phyloP scores from a whole-genome alignment of 2,329 filamentous ascomycete species.

The Onygenales sp. region DNA sequence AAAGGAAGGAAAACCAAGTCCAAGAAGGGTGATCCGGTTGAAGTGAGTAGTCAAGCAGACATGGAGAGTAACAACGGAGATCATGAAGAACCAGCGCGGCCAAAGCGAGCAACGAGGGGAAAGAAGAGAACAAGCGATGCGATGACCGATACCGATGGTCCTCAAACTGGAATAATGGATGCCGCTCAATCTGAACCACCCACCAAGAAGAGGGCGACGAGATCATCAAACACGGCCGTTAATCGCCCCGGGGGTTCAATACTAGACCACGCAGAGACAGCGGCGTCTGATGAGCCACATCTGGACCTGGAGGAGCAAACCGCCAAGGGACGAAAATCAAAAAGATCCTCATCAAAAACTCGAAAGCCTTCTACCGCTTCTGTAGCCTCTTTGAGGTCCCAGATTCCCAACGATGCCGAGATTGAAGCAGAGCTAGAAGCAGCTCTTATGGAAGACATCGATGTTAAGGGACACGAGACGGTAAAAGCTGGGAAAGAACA shows the following conservation, averaged over 20 bases:
- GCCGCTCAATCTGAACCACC: constrained; percentile 30
- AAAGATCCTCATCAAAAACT: constrained; percentile 30
- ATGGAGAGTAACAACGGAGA: constrained; percentile 18
- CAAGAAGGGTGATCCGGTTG: constrained; percentile 34
- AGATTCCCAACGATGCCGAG: constrained; percentile 52
- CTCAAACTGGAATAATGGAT: constrained; percentile 9
- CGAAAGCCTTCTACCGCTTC: constrained; percentile 43
- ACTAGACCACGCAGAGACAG: constrained; percentile 1
- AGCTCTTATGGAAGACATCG: constrained; percentile 46
- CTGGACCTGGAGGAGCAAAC: constrained; percentile 14
- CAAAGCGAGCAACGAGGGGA: constrained; percentile 33
- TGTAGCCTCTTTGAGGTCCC: constrained; percentile 35
- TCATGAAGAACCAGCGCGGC: constrained; percentile 23
- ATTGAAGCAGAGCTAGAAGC: constrained; percentile 57
- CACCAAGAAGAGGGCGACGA: constrained; percentile 50
- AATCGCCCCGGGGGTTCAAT: background rate
- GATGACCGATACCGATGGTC: constrained; percentile 25
- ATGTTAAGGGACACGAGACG: constrained; percentile 26
- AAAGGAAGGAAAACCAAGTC: constrained; percentile 27
- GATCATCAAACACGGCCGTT: constrained; percentile 24
- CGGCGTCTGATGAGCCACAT: background rate
- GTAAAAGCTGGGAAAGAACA: constrained; percentile 40
- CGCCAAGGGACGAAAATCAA: constrained; percentile 37
- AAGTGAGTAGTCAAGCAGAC: constrained; percentile 30
- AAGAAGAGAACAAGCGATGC: constrained; percentile 57